Base-by-base conservation (phyloP, 768 basidiomycete species). In the Heimioporus sp. region DNA sequence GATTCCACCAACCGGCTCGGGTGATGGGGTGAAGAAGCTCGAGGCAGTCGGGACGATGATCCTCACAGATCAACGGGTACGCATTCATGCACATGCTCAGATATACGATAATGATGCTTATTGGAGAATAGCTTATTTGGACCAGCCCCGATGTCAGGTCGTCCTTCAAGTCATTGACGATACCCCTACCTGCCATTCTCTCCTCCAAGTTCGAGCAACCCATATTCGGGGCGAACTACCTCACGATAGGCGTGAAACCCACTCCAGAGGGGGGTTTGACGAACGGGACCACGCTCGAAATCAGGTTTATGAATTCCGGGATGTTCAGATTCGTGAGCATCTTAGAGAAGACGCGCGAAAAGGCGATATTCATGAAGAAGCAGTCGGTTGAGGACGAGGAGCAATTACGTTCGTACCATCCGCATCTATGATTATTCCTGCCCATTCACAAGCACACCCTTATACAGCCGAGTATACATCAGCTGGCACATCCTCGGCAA, bases 191-290 rank as follows among this genome's bases (percentile, higher is more conserved):
- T 32, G 74, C 85, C 0, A 80, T 92, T 52, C 69, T 90, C 12
- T 80, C 81, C 10, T 86, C 87, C 17, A 78, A 76, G 57, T 91
- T 87, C 63, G 82, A 89, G 57, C 90, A 91, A 64, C 90, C 90
- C 5, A 77, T 81, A 10, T 84, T 92, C 49, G 80, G 78, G 42
- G 67, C 79, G 10, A 92, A 92, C 66, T 87, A 80, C 57, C 74
- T 92, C 43, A 64, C 72, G 1, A 75, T 92, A 57, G 80, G 85
- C 43, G 72, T 92, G 61, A 81, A 77, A 58, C 88, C 90, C 6
- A 76, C 86, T 3, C 63, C 77, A 2, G 81, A 76, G 12, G 88
- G 89, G n/a, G 85, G 84, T 10, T 71, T 91, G 35, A 78, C 79
- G 0, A 69, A 78, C 2, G 86, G 86, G 2, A 86, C 86, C 13